Base-by-base conservation (phyloP, 164 flowering plant genomes). In the Santalum album region DNA sequence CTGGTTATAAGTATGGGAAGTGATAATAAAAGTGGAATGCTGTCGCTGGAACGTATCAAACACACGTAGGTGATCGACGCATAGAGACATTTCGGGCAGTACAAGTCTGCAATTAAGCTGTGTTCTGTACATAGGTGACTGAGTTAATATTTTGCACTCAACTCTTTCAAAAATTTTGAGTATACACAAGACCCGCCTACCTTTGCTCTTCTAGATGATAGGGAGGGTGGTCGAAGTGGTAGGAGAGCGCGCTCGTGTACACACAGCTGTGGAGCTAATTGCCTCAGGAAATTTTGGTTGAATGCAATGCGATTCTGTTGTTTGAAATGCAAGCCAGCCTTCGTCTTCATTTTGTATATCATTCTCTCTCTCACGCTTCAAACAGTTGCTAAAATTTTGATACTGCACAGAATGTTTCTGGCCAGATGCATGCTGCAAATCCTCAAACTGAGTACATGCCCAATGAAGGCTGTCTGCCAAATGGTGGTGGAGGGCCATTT, bases 201-300 rank as follows among this genome's bases (percentile, higher is more conserved):
- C 52, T 82, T 87, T 74, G 96, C 96, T 58, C 83, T 87, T 36
- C 83, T 72, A 64, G 99, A 92, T 64, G 99, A 92, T 69, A n/a
- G n/a, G n/a, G n/a, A 75, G 96, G 53, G 78, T 90, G 56, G 96
- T 92, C 62, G 99, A 92, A 73, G 75, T 89, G 43, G 74, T 76
- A 43, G 99, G 99, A 22, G 95, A 89, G 27, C 78, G 95, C 32
- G 49, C 68, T 51, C 76, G 74, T 24, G 82, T 83, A 53, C 99
- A 83, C 67, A 85, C 77, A 64, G 96, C 91, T 12, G 58, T 92
- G 58, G 97, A 92, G 66, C 70, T 85, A 18, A 77, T 84, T 65
- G 95, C 86, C 15, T 69, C 82, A 95, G 64, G 89, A 89, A 74
- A 89, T 89, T 68, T 77, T 92, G 50, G 99, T 92, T 53, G 99